A percentile compares a stretch with the other conserved stretches of the same genome.
Evolutionary conservation across 208 protist genomes (phyloP).

Genomic region (Lotmaria passim): DNA sequence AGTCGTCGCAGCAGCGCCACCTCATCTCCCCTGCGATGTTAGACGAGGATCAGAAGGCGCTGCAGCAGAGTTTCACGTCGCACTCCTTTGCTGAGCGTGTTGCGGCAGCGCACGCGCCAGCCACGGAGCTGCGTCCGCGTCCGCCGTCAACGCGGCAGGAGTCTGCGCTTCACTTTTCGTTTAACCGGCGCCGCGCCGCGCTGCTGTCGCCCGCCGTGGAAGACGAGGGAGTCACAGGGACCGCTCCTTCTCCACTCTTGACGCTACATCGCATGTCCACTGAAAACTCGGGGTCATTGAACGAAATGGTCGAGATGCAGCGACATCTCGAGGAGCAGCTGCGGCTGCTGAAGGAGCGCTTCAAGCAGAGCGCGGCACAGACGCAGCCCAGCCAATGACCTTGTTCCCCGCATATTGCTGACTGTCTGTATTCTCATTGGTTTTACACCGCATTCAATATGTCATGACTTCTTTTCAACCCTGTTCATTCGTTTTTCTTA

Average conservation of each 20-base stretch:
- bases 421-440: not conserved
- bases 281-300: constrained; percentile 1
- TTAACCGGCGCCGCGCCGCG: not conserved
- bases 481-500: too few species aligned
- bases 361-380: not conserved
- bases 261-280: not conserved
- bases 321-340: constrained; percentile 24
- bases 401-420: not conserved
- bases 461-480: too few species aligned
- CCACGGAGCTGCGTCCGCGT: not conserved
- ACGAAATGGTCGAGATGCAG: constrained; percentile 25
- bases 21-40: constrained; percentile 7
- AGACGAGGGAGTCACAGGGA: not conserved
- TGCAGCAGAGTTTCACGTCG: not conserved
- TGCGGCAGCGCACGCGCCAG: not conserved
- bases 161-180: not conserved
- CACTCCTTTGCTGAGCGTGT: too few species aligned
- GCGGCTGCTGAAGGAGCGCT: constrained; percentile 23
- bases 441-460: too few species aligned
- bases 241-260: not conserved
- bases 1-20: constrained; percentile 5
- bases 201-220: constrained; percentile 21
- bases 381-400: not conserved
- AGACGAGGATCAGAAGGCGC: not conserved
- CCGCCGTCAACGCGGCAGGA: not conserved